Evolutionary conservation across 1,284 basidiomycete species (phyloP).

Genomic region (Phaffia rhodozyma): DNA sequence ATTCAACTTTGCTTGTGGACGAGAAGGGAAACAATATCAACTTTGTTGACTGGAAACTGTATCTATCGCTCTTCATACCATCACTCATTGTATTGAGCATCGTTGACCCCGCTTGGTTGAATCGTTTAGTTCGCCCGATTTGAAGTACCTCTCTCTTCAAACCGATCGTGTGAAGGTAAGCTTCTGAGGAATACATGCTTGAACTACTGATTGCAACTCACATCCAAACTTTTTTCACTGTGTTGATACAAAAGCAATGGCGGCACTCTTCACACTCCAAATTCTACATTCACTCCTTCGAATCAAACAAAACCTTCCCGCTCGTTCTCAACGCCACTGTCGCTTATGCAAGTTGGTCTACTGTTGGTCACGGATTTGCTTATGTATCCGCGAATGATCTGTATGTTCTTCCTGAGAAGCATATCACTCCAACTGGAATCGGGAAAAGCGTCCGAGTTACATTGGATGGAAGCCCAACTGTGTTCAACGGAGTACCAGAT

Average conservation of each 20-base stretch:
- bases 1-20: constrained; percentile 53
- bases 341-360: constrained; percentile 72
- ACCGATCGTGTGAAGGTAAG: constrained; percentile 56
- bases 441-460: constrained; percentile 55
- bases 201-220: not conserved
- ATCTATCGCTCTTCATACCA: not conserved
- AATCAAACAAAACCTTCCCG: constrained; percentile 51
- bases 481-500: constrained; percentile 90
- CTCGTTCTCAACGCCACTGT: constrained; percentile 56
- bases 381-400: constrained; percentile 74
- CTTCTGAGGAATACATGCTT: not conserved
- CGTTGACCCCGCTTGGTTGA: constrained; percentile 23
- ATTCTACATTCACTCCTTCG: constrained; percentile 69
- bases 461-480: constrained; percentile 59
- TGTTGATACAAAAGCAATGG: constrained; percentile 56
- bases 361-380: constrained; percentile 64
- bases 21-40: constrained; percentile 48
- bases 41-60: constrained; percentile 36
- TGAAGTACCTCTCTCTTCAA: constrained; percentile 41
- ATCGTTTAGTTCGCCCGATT: not conserved
- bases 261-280: constrained; percentile 76
- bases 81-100: not conserved
- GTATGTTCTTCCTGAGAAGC: constrained; percentile 47
- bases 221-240: constrained; percentile 1
- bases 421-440: not conserved